Conservation (phyloP, 371 early-diverging fungal genomes). For the Mucor sp. region DNA sequence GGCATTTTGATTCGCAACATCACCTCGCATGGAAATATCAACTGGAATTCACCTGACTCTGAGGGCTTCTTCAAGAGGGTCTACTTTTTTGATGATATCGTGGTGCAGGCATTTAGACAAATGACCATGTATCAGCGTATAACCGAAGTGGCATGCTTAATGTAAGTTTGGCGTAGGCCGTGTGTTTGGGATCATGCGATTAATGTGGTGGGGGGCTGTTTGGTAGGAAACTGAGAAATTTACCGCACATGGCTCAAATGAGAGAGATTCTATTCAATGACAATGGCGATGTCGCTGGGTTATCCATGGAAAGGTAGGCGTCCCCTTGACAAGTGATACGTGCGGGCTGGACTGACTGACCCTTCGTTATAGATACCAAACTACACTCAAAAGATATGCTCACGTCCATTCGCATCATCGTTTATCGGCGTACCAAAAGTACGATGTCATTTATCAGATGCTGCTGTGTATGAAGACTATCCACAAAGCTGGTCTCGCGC, state of each 20-base stretch:
- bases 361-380: slow-evolving; percentile 38
- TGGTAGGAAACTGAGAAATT: slow-evolving; percentile 46
- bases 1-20: slow-evolving; percentile 40
- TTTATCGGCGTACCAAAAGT: slow-evolving; percentile 63
- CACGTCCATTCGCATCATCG: slow-evolving; percentile 60
- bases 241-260: slow-evolving; percentile 53
- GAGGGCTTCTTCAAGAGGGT: slow-evolving; percentile 57
- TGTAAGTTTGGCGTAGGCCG: slow-evolving; percentile 30
- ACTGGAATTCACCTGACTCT: slow-evolving; percentile 47
- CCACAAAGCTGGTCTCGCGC: slow-evolving; percentile 65
- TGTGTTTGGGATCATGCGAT: neutral
- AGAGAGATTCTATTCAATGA: slow-evolving; percentile 47
- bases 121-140: slow-evolving; percentile 59
- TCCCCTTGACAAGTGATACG: too few species aligned
- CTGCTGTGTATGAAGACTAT: slow-evolving; percentile 61
- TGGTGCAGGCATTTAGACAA: slow-evolving; percentile 51
- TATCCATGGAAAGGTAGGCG: slow-evolving; percentile 47
- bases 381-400: slow-evolving; percentile 61
- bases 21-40: slow-evolving; percentile 33
- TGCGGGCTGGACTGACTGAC: too few species aligned
- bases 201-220: neutral
- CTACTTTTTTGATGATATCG: slow-evolving; percentile 46
- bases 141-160: slow-evolving; percentile 54
- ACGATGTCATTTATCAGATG: slow-evolving; percentile 61
- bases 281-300: slow-evolving; percentile 48